Evolutionary conservation across 306 rosid genomes (phyloP), one percentile per base, ranked within the genome.

Genomic region (Rubus parviflorus): DNA sequence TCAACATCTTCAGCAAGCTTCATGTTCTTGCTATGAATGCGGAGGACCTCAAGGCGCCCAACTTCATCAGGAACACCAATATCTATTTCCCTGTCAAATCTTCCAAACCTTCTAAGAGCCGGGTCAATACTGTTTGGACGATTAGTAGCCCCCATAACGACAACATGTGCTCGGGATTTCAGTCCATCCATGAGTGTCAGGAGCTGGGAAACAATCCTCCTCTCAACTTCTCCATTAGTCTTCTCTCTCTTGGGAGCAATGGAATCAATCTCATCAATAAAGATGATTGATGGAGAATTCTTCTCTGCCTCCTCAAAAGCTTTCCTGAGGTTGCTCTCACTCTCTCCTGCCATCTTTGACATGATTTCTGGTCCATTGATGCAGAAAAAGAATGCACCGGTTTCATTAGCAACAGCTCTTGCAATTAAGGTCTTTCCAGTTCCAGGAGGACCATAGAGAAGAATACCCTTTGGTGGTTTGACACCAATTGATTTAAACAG

Each of bases 381-480:
- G 17, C 76, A 72, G 30, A 77, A 4, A 68, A 77, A 67, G 72
- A 77, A 77, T 4, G 74, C 80, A 30, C 81, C 81, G 19, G 81
- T 77, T 25, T 77, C 81, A 43, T 77, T 77, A 68, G 86, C 86
- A 79, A 83, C 61, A 30, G 83, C 86, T 48, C 80, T 73, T 15
- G 86, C 86, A 56, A 83, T 74, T 63, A 83, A 46, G 10, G 86
- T 83, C 73, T 83, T 83, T 19, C 86, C 86, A 3, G 86, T 73
- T n/a, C 83, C 86, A 40, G 86, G 83, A 40, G 86, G 86, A 49
- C 86, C 86, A 65, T 83, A 83, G 12, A 83, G 72, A 3, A 83
- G 79, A 70, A 83, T 81, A 41, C 86, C 86, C 79, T 83, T 83
- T 15, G 81, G 81, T 15, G 81, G 69, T 15, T 77, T 77, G 13